These are phyloP conservation scores for Collybia mongolica DNA, from an alignment of 768 basidiomycete species.

Conservation along the genomic window DNA sequence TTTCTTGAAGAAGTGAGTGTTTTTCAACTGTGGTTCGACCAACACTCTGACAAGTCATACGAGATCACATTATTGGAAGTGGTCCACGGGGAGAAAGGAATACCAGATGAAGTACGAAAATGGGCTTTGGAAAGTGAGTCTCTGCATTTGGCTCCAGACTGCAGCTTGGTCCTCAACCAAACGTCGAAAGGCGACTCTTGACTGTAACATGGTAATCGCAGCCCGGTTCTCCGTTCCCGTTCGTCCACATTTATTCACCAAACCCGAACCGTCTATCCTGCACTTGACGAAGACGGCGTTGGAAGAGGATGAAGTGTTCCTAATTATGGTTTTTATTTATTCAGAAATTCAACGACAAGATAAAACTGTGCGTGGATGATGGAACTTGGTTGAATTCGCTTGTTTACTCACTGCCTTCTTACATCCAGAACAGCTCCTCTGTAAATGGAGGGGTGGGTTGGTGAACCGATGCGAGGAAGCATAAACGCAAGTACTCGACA, in stretches of 20 bases:
- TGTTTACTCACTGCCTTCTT: not conserved
- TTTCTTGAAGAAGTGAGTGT: conserved; percentile 33
- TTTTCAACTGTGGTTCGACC: not conserved
- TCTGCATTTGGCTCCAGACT: not conserved
- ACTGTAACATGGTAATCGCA: conserved; percentile 27
- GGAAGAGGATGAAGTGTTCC: conserved; percentile 35
- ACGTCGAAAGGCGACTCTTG: conserved; percentile 15
- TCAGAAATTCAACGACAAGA: conserved; percentile 34
- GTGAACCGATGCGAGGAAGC: conserved; percentile 1
- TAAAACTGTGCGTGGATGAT: conserved; percentile 22
- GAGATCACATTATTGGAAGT: conserved; percentile 44
- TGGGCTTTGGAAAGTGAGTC: conserved; percentile 41
- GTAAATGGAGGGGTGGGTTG: conserved; percentile 15
- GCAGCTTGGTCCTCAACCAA: conserved; percentile 4
- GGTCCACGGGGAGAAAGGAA: conserved; percentile 41
- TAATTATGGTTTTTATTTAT: conserved; percentile 35
- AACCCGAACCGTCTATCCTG: conserved; percentile 36
- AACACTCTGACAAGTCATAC: not conserved
- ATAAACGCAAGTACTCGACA: not conserved
- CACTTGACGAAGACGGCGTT: conserved; percentile 39
- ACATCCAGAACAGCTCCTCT: conserved; percentile 14
- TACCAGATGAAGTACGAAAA: conserved; percentile 41
- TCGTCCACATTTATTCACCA: conserved; percentile 49
- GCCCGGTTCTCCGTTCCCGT: conserved; percentile 42
- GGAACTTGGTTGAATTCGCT: not conserved